Percentiles rank a stretch among this genome's conserved stretches.
Conservation (phyloP, 1,139 yeast genomes). For the Lodderomyces margitis region DNA sequence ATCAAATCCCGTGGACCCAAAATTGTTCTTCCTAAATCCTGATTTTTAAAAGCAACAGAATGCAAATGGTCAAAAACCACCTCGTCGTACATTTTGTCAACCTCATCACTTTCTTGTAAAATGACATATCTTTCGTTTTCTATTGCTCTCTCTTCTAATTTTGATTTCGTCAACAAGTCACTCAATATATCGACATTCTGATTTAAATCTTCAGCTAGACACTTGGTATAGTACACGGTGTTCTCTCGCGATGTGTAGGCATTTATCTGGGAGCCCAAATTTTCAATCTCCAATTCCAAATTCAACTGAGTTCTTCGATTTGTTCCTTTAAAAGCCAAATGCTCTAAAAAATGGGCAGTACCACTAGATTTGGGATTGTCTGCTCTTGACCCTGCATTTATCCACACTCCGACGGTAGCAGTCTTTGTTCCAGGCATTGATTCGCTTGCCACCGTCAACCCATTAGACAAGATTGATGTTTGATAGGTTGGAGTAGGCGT, state of each 20-base stretch:
- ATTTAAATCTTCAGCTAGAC: conserved; percentile 77
- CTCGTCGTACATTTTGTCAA: conserved; percentile 96
- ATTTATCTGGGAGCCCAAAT: conserved; percentile 93
- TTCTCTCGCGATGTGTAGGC: conserved; percentile 97
- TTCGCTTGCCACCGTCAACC: conserved; percentile 92
- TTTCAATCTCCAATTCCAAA: conserved; percentile 90
- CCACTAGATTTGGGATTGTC: conserved; percentile 85
- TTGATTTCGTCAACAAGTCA: conserved; percentile 85
- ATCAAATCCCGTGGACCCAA: conserved; percentile 92
- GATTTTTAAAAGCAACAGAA: conserved; percentile 85
- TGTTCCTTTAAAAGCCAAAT: conserved; percentile 95
- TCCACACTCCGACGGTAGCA: conserved; percentile 97
- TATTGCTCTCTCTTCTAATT: conserved; percentile 77
- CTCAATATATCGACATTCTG: conserved; percentile 84
- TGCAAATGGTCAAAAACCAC: conserved; percentile 97
- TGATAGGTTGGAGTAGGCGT: conserved; percentile 22
- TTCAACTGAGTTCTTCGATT: conserved; percentile 74
- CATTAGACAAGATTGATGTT: conserved; percentile 50
- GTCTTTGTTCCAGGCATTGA: conserved; percentile 83
- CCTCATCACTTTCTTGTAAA: conserved; percentile 95
- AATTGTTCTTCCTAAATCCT: conserved; percentile 96
- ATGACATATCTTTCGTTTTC: conserved; percentile 96
- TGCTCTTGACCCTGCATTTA: conserved; percentile 97
- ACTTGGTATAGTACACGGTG: conserved; percentile 93
- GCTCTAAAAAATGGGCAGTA: conserved; percentile 96